A percentile compares a stretch with the other conserved stretches of the same genome.
phyloP scores from a whole-genome alignment of 2,329 filamentous ascomycete genomes.

The Nothopassalora personata region DNA sequence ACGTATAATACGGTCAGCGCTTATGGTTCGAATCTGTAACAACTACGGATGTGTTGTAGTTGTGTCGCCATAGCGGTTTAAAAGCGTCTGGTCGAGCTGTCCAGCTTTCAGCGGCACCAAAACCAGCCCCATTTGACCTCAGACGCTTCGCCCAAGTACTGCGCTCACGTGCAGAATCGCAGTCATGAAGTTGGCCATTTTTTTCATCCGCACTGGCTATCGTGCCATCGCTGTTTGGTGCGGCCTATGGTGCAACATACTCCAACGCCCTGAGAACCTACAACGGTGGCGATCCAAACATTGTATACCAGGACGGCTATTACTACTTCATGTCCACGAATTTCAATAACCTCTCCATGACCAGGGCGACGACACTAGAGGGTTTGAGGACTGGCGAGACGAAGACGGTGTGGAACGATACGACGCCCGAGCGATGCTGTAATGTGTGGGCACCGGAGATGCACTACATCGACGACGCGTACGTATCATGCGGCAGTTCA shows the following conservation, averaged over 20 bases:
- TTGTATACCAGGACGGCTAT: conserved; percentile 49
- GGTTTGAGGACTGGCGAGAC: conserved; percentile 51
- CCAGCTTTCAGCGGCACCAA: no score
- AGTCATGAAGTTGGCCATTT: background rate
- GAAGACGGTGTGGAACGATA: conserved; percentile 49
- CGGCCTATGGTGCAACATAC: conserved; percentile 30
- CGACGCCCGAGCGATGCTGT: conserved; percentile 44
- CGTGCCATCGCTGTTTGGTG: background rate
- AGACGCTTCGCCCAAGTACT: no score
- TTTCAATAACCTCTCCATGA: conserved; percentile 53
- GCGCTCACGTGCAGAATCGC: no score
- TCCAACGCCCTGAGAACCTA: conserved; percentile 50
- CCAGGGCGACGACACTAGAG: conserved; percentile 49
- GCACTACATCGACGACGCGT: conserved; percentile 42
- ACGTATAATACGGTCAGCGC: no score
- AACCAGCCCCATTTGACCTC: no score
- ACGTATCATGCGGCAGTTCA: background rate
- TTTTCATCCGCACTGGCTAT: background rate
- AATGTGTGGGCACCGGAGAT: conserved; percentile 57
- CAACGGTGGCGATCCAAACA: conserved; percentile 50
- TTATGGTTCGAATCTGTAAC: no score
- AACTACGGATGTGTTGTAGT: no score
- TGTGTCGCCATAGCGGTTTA: no score
- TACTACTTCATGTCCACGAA: conserved; percentile 56
- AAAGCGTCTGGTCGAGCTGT: no score